Base-by-base conservation (phyloP, 2,329 filamentous ascomycete species). In the Fusarium sp. region DNA sequence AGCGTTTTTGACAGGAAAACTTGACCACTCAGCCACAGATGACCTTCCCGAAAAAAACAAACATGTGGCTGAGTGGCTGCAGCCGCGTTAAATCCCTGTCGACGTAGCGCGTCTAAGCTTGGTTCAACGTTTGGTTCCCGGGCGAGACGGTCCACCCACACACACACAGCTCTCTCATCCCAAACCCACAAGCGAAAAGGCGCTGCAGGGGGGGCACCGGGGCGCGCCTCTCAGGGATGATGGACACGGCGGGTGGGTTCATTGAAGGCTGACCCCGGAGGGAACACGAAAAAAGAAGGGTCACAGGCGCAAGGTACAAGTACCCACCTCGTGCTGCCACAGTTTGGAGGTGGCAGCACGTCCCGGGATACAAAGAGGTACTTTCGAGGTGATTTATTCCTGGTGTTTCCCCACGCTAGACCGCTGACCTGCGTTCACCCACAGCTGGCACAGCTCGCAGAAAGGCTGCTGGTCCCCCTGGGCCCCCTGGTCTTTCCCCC, bases 81-180 rank as follows among this genome's bases (percentile, higher is more conserved):
- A 78, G 75, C 68, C 74, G 69, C 74, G 73, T 68, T 72, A 72
- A 69, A 78, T 71, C 77, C 77, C 70, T 78, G 77, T 76, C 76
- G 69, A 74, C 61, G 78, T 78, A 68, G 73, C 77, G 77, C 77
- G 77, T 58, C 77, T 79, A 79, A 79, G 77, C 74, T 79, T 79
- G 76, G 77, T 78, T 79, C 77, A 79, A 79, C 77, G 77, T 79
- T 76, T 76, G 66, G 72, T 72, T 74, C 66, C 69, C 57, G 72
- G 76, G 69, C 59, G 54, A 73, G 68, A 72, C 61, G 70, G 32
- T n/a, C 54, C 32, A 33, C 52, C 52, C 30, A 17, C 35, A 64
- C 72, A 64, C 72, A 22, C 30, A 32, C 30, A 37, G 2, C 40
- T 63, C 61, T 32, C 57, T 22, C 63, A 27, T 52, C 20, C 35